Conservation (phyloP, 2,329 filamentous ascomycete genomes). For the Cytospora chrysosperma region DNA sequence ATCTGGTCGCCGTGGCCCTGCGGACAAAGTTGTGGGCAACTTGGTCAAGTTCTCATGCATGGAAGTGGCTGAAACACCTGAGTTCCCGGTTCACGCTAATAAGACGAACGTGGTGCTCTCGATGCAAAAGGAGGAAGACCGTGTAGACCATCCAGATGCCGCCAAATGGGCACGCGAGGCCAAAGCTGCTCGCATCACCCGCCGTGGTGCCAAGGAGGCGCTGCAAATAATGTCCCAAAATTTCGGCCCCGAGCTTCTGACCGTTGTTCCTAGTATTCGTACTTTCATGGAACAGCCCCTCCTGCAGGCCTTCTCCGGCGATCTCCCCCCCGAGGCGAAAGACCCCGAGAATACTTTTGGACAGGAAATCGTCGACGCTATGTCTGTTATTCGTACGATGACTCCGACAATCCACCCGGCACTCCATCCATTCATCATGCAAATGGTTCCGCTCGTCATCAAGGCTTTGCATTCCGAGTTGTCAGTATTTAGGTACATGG, state of each 20-base stretch:
- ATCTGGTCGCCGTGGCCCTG: slow-evolving; percentile 76
- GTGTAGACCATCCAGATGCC: slow-evolving; percentile 87
- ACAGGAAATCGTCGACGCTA: slow-evolving; percentile 88
- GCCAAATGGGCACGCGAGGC: slow-evolving; percentile 88
- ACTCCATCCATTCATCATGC: slow-evolving; percentile 77
- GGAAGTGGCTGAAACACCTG: slow-evolving; percentile 94
- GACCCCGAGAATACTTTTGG: slow-evolving; percentile 75
- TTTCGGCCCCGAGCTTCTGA: slow-evolving; percentile 76
- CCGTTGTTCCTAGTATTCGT: slow-evolving; percentile 80
- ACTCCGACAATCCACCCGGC: slow-evolving; percentile 81
- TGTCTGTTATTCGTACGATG: slow-evolving; percentile 89
- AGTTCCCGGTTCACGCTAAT: slow-evolving; percentile 79
- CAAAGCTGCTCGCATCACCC: slow-evolving; percentile 82
- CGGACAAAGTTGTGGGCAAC: slow-evolving; percentile 94
- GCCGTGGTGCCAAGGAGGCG: slow-evolving; percentile 90
- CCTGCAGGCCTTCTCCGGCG: slow-evolving; percentile 67
- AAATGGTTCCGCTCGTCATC: slow-evolving; percentile 80
- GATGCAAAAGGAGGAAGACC: slow-evolving; percentile 94
- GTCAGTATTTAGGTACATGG: slow-evolving; percentile 93
- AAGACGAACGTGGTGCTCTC: slow-evolving; percentile 84
- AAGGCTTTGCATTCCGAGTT: slow-evolving; percentile 84
- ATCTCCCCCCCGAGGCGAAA: slow-evolving; percentile 70
- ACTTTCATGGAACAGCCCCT: slow-evolving; percentile 81
- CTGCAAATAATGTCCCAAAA: slow-evolving; percentile 80
- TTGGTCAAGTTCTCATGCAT: slow-evolving; percentile 97